These are phyloP conservation scores for Chondrostereum purpureum DNA, from an alignment of 1,284 basidiomycete genomes.

Conservation along the genomic window DNA sequence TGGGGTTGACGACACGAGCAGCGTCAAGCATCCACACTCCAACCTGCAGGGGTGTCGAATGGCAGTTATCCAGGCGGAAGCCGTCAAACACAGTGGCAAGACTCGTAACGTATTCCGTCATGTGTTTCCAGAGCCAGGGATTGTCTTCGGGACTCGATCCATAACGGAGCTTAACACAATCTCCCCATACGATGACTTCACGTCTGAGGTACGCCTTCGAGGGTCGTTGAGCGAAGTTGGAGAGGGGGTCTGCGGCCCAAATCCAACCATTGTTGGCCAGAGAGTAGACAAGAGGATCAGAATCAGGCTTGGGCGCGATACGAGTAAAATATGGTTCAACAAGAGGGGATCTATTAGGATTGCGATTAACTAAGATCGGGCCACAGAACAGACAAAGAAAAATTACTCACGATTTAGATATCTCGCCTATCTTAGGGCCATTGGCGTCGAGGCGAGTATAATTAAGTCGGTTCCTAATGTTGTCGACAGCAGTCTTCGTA, in stretches of 20 bases:
- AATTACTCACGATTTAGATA: conserved; percentile 59
- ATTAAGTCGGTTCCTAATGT: conserved; percentile 69
- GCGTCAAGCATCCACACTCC: conserved; percentile 90
- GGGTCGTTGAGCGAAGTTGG: conserved; percentile 90
- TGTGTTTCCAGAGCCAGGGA: conserved; percentile 93
- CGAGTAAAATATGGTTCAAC: conserved; percentile 90
- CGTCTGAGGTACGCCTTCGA: conserved; percentile 96
- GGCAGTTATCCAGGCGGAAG: conserved; percentile 97
- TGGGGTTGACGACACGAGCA: conserved; percentile 81
- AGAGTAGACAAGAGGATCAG: conserved; percentile 67
- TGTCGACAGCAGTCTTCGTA: conserved; percentile 64
- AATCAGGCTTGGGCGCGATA: conserved; percentile 49
- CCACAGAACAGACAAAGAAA: conserved; percentile 1
- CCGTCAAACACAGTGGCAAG: conserved; percentile 86
- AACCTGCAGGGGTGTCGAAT: conserved; percentile 93
- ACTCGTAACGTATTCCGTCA: conserved; percentile 78
- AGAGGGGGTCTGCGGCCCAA: conserved; percentile 91
- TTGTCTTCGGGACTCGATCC: conserved; percentile 74
- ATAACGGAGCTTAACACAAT: conserved; percentile 97
- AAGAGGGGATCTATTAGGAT: conserved; percentile 57
- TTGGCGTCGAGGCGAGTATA: conserved; percentile 78
- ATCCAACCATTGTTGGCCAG: conserved; percentile 99
- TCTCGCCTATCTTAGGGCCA: conserved; percentile 82
- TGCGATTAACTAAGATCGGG: conserved; percentile 8
- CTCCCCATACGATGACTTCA: conserved; percentile 96